Base-by-base conservation (phyloP, 257 asterid genomes). In the Prunella vulgaris region DNA sequence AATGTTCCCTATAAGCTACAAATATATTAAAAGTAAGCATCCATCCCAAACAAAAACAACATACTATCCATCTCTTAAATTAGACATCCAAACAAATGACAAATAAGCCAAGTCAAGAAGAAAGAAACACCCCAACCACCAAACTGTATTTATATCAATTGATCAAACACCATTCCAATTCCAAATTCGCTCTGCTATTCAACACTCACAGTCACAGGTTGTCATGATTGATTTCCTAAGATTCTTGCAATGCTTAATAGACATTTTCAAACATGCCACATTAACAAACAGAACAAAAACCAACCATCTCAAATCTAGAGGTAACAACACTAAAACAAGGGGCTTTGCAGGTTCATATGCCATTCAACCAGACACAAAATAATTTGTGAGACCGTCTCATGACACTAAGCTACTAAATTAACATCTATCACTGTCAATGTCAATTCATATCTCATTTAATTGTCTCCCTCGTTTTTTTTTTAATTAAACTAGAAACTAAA, bases 1-100 rank as follows among this genome's bases (percentile, higher is more conserved):
- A 2, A 90, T 83, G 80, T 88, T 85, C 38, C 76, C 84, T 82
- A 80, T 77, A 40, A 86, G 46, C 95, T 87, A 35, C 80, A 76
- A 61, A 72, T 25, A 68, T 4, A 42, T 42, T 42, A 42, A 42
- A 4, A 12, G 17, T 42, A 52, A 14, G 1, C 53, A 14, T 46
- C 21, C 0, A 46, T 46, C n/a, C 20, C 2, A 46, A 44, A 44
- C 2, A 44, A 40, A 40, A 40, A 12, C n/a, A 38, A 10, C 48
- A 38, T 38, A 4, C 57, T 49, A 2, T 0, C 10, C 7, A 15
- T 25, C 17, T 20, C 58, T 51, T 51, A 14, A 20, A 27, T 51
- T 51, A 51, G 20, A 51, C 21, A 46, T 46, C 53, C 21, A 46
- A 46, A 21, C 5, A 44, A 44, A 14, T 44, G 20, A 14, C 20